phyloP scores from a whole-genome alignment of 305 asterid species.

The Solanum hybrid region DNA sequence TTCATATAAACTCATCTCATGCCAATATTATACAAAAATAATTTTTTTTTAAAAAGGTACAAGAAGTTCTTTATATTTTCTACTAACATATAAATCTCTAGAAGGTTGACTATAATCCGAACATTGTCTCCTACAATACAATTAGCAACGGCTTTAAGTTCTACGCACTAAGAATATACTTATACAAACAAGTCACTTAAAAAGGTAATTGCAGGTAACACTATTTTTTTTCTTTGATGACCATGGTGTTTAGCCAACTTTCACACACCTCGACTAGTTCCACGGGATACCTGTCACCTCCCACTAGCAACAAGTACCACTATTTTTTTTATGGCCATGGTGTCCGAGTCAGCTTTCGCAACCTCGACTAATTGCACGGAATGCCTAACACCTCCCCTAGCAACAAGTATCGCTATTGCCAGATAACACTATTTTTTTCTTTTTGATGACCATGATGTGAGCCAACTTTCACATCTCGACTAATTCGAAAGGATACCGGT shows the following conservation, averaged over 20 bases:
- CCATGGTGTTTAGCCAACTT: neutral
- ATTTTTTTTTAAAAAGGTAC: neutral
- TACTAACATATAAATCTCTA: no score
- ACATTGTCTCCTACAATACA: no score
- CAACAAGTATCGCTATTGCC: neutral
- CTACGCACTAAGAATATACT: no score
- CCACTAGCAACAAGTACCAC: neutral
- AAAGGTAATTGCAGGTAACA: neutral
- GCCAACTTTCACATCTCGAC: neutral
- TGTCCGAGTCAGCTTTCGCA: no score
- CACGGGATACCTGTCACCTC: neutral
- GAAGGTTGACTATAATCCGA: no score
- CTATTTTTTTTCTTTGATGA: neutral
- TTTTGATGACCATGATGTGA: neutral
- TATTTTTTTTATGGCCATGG: no score
- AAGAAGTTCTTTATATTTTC: neutral
- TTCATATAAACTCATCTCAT: neutral
- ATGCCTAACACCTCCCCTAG: no score
- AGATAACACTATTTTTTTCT: neutral
- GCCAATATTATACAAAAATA: neutral
- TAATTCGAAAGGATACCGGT: no score
- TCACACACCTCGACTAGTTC: neutral
- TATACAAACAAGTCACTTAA: no score
- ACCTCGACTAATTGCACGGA: no score
- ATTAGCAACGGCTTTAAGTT: no score